Conservation (phyloP, 257 asterid genomes). For the Prunella vulgaris region DNA sequence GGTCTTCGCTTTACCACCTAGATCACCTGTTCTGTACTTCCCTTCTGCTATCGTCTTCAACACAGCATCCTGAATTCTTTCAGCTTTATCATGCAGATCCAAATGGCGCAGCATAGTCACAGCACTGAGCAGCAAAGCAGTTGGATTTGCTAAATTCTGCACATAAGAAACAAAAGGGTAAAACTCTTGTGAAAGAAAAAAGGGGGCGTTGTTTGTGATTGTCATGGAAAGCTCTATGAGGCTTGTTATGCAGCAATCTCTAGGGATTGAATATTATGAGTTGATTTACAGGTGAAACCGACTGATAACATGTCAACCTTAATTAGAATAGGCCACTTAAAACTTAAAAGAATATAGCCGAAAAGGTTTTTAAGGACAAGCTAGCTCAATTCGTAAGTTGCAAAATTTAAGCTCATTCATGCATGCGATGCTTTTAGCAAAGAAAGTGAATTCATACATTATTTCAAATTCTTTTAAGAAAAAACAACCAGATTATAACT, state of each 20-base stretch:
- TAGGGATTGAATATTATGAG: too few relatives aligned
- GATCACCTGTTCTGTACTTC: slow-evolving; percentile 83
- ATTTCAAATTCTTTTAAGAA: neutral
- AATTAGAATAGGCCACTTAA: neutral
- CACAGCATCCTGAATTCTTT: slow-evolving; percentile 72
- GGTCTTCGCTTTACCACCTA: slow-evolving; percentile 79
- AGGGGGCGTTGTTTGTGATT: neutral
- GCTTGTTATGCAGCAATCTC: too few relatives aligned
- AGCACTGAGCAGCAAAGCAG: slow-evolving; percentile 84
- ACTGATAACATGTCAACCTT: neutral
- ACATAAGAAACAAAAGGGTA: neutral
- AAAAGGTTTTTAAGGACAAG: too few relatives aligned
- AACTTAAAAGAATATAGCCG: too few relatives aligned
- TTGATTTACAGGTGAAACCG: too few relatives aligned
- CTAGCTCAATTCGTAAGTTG: neutral
- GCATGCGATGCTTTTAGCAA: neutral
- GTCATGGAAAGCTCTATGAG: neutral
- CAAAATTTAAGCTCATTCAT: neutral
- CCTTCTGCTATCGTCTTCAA: slow-evolving; percentile 88
- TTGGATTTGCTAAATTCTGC: slow-evolving; percentile 96
- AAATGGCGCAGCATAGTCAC: slow-evolving; percentile 82
- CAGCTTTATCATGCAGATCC: slow-evolving; percentile 73
- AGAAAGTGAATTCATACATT: neutral
- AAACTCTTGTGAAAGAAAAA: neutral
- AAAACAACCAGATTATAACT: neutral